A percentile compares a stretch with the other conserved stretches of the same genome.
Evolutionary conservation across 768 basidiomycete species (phyloP).

Genomic region (Cubamyces lactineus): DNA sequence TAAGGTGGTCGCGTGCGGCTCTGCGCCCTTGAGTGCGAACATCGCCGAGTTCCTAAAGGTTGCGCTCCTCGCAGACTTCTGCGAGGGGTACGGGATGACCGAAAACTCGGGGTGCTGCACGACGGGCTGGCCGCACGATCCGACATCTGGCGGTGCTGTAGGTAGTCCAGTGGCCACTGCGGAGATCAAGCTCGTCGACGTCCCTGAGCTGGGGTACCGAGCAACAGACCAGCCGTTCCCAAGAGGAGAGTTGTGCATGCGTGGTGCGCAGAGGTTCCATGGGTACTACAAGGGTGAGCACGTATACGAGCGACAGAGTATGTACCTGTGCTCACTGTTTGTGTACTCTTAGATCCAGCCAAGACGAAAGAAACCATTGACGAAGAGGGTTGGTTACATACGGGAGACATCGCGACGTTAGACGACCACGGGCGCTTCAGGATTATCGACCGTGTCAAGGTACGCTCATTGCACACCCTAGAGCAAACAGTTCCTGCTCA

Average conservation of each 20-base stretch:
- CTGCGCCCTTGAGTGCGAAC: slow-evolving; percentile 84
- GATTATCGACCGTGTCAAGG: slow-evolving; percentile 96
- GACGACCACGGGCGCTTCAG: slow-evolving; percentile 80
- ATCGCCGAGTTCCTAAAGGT: slow-evolving; percentile 92
- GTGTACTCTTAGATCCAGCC: slow-evolving; percentile 65
- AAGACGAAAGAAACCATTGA: slow-evolving; percentile 83
- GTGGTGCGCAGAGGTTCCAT: slow-evolving; percentile 66
- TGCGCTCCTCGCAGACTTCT: slow-evolving; percentile 71
- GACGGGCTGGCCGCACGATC: slow-evolving; percentile 60
- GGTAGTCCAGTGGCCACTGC: slow-evolving; percentile 76
- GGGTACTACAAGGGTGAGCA: slow-evolving; percentile 77
- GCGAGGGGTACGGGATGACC: slow-evolving; percentile 91
- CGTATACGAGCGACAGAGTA: neutral
- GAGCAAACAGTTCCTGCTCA: neutral
- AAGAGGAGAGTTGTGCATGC: slow-evolving; percentile 83
- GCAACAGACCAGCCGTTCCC: slow-evolving; percentile 87
- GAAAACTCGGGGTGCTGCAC: slow-evolving; percentile 75
- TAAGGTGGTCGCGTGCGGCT: slow-evolving; percentile 69
- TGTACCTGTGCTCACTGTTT: neutral
- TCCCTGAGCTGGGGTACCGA: slow-evolving; percentile 88
- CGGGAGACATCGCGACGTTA: slow-evolving; percentile 85
- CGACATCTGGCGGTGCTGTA: slow-evolving; percentile 71
- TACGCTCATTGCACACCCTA: slow-evolving; percentile 34
- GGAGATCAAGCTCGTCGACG: slow-evolving; percentile 89
- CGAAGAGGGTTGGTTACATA: slow-evolving; percentile 90